Percentiles rank a stretch among this genome's conserved stretches.
These are phyloP conservation scores for Sporothrix dimorphospora DNA, from an alignment of 2,329 filamentous ascomycete genomes.

Conservation along the genomic window DNA sequence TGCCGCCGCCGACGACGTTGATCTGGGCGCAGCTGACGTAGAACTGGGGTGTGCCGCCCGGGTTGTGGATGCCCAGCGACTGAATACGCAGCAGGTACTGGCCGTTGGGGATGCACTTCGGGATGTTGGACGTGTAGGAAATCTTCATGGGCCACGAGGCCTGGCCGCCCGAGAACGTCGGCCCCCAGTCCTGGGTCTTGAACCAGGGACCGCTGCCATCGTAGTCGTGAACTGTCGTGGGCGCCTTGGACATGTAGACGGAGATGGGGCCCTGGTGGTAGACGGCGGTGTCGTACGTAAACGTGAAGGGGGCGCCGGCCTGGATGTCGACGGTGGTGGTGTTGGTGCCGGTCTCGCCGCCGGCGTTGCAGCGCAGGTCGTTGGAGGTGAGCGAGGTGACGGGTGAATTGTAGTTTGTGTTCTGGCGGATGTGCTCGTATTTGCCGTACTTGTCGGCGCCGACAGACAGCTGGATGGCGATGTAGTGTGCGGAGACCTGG, in stretches of 20 bases:
- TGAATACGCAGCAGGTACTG: constrained; percentile 65
- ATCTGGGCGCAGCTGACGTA: constrained; percentile 54
- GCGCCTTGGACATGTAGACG: constrained; percentile 49
- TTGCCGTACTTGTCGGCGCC: constrained; percentile 41
- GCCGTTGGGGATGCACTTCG: constrained; percentile 56
- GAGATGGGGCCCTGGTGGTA: constrained; percentile 50
- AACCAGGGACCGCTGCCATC: constrained; percentile 48
- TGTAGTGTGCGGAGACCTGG: constrained; percentile 46
- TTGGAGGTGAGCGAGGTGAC: constrained; percentile 47
- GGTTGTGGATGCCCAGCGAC: constrained; percentile 63
- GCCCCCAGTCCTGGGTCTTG: constrained; percentile 46
- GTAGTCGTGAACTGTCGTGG: constrained; percentile 42
- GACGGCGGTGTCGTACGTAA: constrained; percentile 45
- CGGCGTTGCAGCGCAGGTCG: constrained; percentile 49
- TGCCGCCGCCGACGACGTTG: constrained; percentile 48
- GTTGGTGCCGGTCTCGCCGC: constrained; percentile 40
- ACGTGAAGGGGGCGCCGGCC: constrained; percentile 46
- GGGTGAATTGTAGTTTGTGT: constrained; percentile 54
- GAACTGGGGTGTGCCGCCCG: constrained; percentile 50
- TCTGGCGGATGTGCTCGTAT: constrained; percentile 49
- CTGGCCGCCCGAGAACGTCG: constrained; percentile 41
- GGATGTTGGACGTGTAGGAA: constrained; percentile 50
- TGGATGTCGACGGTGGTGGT: constrained; percentile 44
- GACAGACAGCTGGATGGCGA: constrained; percentile 46
- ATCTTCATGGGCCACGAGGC: constrained; percentile 42